Evolutionary conservation across 2,329 filamentous ascomycete genomes (phyloP).

Genomic region (Seiridium cupressi): DNA sequence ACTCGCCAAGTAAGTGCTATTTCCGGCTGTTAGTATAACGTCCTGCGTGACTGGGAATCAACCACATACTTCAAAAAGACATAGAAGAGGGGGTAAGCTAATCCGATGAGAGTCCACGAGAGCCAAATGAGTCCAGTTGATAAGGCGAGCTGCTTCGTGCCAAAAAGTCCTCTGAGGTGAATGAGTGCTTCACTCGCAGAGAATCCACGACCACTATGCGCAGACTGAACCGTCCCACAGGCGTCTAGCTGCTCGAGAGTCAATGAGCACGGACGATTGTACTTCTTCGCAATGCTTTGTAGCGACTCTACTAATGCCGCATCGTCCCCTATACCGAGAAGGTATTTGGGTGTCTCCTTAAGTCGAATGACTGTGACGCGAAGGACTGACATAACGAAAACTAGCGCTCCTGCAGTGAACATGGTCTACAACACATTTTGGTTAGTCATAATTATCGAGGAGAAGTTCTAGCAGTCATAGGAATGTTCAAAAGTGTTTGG

Average conservation of each 20-base stretch:
- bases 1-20: conserved; percentile 54
- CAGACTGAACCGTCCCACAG: conserved; percentile 39
- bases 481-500: no score
- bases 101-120: conserved; percentile 67
- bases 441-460: no score
- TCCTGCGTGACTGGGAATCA: neutral
- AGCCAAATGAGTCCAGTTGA: conserved; percentile 66
- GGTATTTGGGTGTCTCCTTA: conserved; percentile 59
- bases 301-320: conserved; percentile 44
- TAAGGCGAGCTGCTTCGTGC: conserved; percentile 55
- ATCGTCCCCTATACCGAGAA: conserved; percentile 52
- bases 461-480: no score
- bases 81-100: conserved; percentile 74
- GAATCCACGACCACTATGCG: conserved; percentile 32
- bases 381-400: conserved; percentile 48
- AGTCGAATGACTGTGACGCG: conserved; percentile 54
- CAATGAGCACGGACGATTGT: conserved; percentile 38
- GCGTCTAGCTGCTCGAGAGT: conserved; percentile 44
- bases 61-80: conserved; percentile 63
- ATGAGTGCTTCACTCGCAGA: conserved; percentile 33
- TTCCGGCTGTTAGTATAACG: neutral
- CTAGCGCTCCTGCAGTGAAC: conserved; percentile 44
- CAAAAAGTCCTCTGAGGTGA: conserved; percentile 66
- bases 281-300: conserved; percentile 34
- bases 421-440: conserved; percentile 26